Evolutionary conservation across 768 basidiomycete genomes (phyloP).

Genomic region (Tulasnella sp.): DNA sequence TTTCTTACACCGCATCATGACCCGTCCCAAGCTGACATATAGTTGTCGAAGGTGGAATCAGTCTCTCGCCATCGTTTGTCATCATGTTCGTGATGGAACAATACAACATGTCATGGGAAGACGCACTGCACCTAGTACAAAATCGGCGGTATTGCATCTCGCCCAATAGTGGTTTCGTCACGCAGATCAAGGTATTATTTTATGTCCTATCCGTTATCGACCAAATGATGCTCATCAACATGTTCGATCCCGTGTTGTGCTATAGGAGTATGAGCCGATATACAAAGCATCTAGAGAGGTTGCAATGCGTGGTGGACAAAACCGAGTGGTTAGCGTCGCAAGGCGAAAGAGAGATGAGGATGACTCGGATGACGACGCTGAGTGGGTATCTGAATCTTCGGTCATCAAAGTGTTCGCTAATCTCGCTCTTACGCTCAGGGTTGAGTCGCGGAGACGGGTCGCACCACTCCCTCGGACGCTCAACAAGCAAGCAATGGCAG

Average conservation of each 20-base stretch:
- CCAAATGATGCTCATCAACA: too few species aligned
- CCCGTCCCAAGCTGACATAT: not conserved
- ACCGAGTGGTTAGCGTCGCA: constrained; percentile 33
- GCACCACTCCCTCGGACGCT: constrained; percentile 5
- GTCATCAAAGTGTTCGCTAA: not conserved
- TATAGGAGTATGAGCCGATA: constrained; percentile 92
- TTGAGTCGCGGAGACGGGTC: constrained; percentile 1
- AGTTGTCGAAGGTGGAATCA: constrained; percentile 57
- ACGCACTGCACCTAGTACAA: constrained; percentile 78
- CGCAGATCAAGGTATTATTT: constrained; percentile 70
- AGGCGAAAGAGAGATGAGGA: constrained; percentile 49
- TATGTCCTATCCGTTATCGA: not conserved
- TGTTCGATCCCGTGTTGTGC: not conserved
- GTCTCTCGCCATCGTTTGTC: constrained; percentile 76
- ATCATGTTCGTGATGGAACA: constrained; percentile 92
- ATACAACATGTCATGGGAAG: constrained; percentile 72
- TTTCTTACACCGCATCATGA: not conserved
- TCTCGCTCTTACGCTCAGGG: not conserved
- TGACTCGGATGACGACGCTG: constrained; percentile 60
- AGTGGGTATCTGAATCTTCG: constrained; percentile 19
- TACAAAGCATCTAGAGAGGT: constrained; percentile 69
- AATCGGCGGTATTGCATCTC: constrained; percentile 89
- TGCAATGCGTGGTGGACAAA: constrained; percentile 38
- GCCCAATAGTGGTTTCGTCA: constrained; percentile 83
- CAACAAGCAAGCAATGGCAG: not conserved